Base-by-base conservation (phyloP, 164 flowering plant genomes). In the Stephania yunnanensis region DNA sequence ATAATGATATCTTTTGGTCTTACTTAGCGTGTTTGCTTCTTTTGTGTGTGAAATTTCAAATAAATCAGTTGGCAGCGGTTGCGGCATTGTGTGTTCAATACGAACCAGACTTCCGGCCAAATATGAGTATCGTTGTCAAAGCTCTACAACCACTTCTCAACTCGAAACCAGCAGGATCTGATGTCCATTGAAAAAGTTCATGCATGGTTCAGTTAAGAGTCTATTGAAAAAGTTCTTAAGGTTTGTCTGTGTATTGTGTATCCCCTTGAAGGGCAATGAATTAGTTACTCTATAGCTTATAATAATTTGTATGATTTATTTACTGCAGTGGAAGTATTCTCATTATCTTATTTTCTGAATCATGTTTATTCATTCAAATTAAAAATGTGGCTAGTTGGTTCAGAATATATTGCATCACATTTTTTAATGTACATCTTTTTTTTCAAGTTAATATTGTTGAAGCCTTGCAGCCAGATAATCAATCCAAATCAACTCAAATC, bases 51-150 rank as follows among this genome's bases (percentile, higher is more conserved):
- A 25, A 2, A 36, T 36, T 36, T 2, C 42, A 7, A 58, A 69
- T 82, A 9, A 67, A 3, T 65, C 83, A 86, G 88, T 25, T 86
- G 78, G 86, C 86, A 69, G 88, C 88, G 30, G 86, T 86, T 22
- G 88, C 88, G 53, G 88, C 86, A 44, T 71, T 86, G 42, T 86
- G 88, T 48, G 86, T 86, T 50, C 88, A 86, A 20, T 84, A 86
- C 52, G 86, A 86, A 80, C 77, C 86, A 61, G 86, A 84, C 69
- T 86, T 86, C 44, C 77, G 88, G 71, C 88, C 88, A 36, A 85
- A 84, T 70, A 85, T 85, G 88, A 85, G 82, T 12, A 85, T 86
- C 12, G 88, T 86, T 46, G 86, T 84, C 31, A 86, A 84, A 81
- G 88, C 88, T 66, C 75, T 86, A 5, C 85, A 84, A 46, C 88